These are phyloP conservation scores for Xylariaceae sp. DNA, from an alignment of 2,329 filamentous ascomycete species.

Conservation along the genomic window DNA sequence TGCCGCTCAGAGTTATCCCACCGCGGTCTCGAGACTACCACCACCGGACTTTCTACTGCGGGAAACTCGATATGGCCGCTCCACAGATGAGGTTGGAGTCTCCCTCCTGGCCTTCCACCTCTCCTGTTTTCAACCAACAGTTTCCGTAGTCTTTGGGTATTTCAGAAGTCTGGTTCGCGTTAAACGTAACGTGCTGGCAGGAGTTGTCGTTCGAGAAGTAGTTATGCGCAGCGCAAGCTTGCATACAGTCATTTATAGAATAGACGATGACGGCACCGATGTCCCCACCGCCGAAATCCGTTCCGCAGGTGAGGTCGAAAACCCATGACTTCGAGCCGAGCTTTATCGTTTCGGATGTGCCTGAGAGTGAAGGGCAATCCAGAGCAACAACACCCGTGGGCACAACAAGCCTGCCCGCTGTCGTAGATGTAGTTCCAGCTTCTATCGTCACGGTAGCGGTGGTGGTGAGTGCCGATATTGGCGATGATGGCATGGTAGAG, in stretches of 20 bases:
- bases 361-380: constrained; percentile 15
- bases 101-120: no score
- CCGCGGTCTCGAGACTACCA: no score
- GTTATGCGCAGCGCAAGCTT: constrained; percentile 20
- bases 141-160: constrained; percentile 11
- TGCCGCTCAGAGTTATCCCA: no score
- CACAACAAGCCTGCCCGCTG: constrained; percentile 5
- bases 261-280: constrained; percentile 18
- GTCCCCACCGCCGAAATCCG: constrained; percentile 9
- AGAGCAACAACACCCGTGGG: constrained; percentile 16
- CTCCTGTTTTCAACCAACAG: constrained; percentile 12
- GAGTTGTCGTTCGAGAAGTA: constrained; percentile 9
- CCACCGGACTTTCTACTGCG: no score
- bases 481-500: not conserved
- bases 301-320: constrained; percentile 17
- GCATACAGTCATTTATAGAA: constrained; percentile 17
- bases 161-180: constrained; percentile 11
- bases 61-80: no score
- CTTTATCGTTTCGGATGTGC: constrained; percentile 7
- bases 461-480: constrained; percentile 3
- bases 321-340: constrained; percentile 10
- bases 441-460: constrained; percentile 5
- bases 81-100: no score
- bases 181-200: constrained; percentile 14
- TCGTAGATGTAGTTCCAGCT: constrained; percentile 1